Base-by-base conservation (phyloP, 1,139 yeast genomes). In the Saccharomyces pastorianus region DNA sequence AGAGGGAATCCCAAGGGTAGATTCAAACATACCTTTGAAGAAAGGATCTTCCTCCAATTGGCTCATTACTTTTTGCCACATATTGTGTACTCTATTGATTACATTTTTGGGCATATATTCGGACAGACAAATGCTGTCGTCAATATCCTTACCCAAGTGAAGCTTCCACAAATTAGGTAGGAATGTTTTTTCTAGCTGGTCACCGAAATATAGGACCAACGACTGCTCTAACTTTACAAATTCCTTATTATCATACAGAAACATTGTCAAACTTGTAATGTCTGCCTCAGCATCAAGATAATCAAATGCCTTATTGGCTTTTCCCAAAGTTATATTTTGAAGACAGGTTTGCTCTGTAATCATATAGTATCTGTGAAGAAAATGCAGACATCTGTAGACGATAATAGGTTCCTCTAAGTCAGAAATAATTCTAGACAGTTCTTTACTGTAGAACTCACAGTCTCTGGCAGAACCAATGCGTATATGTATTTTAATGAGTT, bases 391-490 rank as follows among this genome's bases (percentile, higher is more conserved):
- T 42, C 62, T 63, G 47, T 61, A 66, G 5, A 66, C 62, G 26
- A 67, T 54, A 2, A 68, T 56, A 1, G 76, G 70, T 3, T 71
- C 71, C 29, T 66, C 56, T 4, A 69, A 46, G 4, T 57, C 60
- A n/a, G 62, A 54, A 8, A 66, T 61, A 25, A 81, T 64, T 47
- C 73, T 76, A 7, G 67, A 64, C 46, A 78, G 71, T 59, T 84
- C 89, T 5, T 70, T 69, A 13, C 75, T 59, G 64, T 77, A 83
- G 63, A 74, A 81, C 3, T 73, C 71, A 46, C 80, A 72, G 53
- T 83, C 88, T 58, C 79, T 79, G 0, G 82, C 71, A 2, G 81
- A 61, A 0, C 89, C 88, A 48, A 81, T 61, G 47, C 72, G 74
- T 23, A 73, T 68, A 53, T 74, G 72, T 1, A 71, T 61, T 2